Base-by-base conservation (phyloP, 768 basidiomycete species). In the Auricularia sp. region DNA sequence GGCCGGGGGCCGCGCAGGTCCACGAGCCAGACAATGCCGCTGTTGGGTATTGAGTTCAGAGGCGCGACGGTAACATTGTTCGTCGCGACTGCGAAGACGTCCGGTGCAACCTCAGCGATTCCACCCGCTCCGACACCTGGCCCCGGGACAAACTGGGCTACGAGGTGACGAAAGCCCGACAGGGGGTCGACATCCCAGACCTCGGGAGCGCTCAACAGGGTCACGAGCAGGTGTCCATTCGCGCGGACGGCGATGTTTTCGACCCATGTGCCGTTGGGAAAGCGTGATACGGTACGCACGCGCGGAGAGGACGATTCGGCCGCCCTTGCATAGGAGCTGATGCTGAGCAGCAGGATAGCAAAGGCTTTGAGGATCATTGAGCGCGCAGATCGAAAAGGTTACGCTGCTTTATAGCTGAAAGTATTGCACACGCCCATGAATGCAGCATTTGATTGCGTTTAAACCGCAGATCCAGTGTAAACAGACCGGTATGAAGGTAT, bases 301-400 rank as follows among this genome's bases (percentile, higher is more conserved):
- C 39, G 90, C 93, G 0, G 92, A 95, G 73, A 82, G 87, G 63
- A 83, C 39, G 39, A 42, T 42, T 42, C 8, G 12, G 8, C 39
- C 39, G 39, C 29, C 29, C 29, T 29, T 29, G 29, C 29, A 29
- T 29, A 29, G 29, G 29, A 29, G 29, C 29, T 29, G 29, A 29
- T 29, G 29, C 29, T 3, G 29, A 29, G 29, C 29, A 29, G 29
- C 29, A 29, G 29, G 29, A 29, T 29, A 2, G 29, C 29, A 29
- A 29, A 29, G 29, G 29, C 29, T 29, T 29, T 29, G 29, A 29
- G 29, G 29, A 29, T 29, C 29, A 29, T 29, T 29, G 29, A 29
- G 29, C 29, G 29, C 29, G 29, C 29, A 29, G 29, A 29, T 29
- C 29, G 29, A 29, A 29, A 29, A 29, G 2, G 29, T 29, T 29